Evolutionary conservation across 176 grass and related monocot genomes (phyloP).

Genomic region (Oryza glumipatula): DNA sequence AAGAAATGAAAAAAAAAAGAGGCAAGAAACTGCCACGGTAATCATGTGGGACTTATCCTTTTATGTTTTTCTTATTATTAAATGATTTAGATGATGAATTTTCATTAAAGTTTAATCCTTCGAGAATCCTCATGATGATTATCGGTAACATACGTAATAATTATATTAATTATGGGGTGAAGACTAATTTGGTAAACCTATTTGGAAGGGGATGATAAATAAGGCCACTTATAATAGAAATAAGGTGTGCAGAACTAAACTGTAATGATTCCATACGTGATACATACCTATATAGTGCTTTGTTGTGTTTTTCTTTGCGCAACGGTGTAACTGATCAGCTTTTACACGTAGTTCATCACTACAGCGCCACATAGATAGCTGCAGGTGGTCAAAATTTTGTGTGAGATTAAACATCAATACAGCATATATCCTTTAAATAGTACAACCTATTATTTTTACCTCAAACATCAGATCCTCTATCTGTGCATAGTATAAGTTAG

Average conservation of each 20-base stretch:
- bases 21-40: neutral
- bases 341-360: conserved; percentile 75
- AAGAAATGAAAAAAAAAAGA: neutral
- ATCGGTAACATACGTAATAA: neutral
- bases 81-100: neutral
- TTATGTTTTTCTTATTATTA: neutral
- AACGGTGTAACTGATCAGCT: conserved; percentile 56
- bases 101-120: neutral
- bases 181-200: conserved; percentile 20
- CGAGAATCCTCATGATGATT: conserved; percentile 22
- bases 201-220: conserved; percentile 1
- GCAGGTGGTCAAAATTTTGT: conserved; percentile 32
- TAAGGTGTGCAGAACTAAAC: neutral
- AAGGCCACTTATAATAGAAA: conserved; percentile 15
- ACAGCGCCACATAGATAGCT: conserved; percentile 99
- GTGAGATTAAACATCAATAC: conserved; percentile 26
- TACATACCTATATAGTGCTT: conserved; percentile 92
- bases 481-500: conserved; percentile 94
- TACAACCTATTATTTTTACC: conserved; percentile 43
- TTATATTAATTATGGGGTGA: neutral
- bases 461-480: conserved; percentile 99
- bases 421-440: conserved; percentile 3
- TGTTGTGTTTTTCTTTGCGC: conserved; percentile 83
- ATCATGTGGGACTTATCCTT: neutral
- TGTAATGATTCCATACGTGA: conserved; percentile 38